Conservation (phyloP, 2,329 filamentous ascomycete species). For the Aspergillus sp. region DNA sequence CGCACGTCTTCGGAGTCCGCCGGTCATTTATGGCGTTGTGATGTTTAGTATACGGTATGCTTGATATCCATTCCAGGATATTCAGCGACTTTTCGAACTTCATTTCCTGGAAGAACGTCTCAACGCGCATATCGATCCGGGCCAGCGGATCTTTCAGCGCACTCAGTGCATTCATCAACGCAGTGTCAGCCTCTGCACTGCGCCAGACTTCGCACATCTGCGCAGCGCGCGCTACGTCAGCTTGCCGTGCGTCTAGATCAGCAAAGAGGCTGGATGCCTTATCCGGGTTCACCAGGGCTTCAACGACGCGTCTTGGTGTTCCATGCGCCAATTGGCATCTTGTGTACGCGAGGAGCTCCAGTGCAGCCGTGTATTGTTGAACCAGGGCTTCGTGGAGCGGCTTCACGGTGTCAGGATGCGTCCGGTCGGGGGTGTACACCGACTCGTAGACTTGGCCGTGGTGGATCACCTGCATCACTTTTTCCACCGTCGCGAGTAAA, state of each 20-base stretch:
- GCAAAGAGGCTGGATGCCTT: not conserved
- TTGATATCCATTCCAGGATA: slow-evolving; percentile 19
- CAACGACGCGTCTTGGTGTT: not conserved
- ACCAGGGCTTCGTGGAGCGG: not conserved
- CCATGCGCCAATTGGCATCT: not conserved
- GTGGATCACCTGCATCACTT: slow-evolving; percentile 10
- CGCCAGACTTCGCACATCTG: not conserved
- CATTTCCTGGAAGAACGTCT: not conserved
- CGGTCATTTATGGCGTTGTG: slow-evolving; percentile 10
- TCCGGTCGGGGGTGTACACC: slow-evolving; percentile 2
- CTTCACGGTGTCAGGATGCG: slow-evolving; percentile 4
- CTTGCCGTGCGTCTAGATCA: not conserved
- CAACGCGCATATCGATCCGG: not conserved
- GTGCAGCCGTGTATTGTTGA: not conserved
- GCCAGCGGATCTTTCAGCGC: not conserved
- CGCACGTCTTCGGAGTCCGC: slow-evolving; percentile 12
- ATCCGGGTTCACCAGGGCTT: not conserved
- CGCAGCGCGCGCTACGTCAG: not conserved
- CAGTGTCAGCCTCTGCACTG: not conserved
- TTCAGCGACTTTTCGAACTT: slow-evolving; percentile 1
- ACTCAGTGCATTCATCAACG: not conserved
- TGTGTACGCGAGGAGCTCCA: not conserved
- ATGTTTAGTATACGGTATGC: slow-evolving; percentile 14
- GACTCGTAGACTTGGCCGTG: slow-evolving; percentile 16
- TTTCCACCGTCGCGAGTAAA: slow-evolving; percentile 12